Conservation (phyloP, 2,329 filamentous ascomycete species). For the Xylaria sp. region DNA sequence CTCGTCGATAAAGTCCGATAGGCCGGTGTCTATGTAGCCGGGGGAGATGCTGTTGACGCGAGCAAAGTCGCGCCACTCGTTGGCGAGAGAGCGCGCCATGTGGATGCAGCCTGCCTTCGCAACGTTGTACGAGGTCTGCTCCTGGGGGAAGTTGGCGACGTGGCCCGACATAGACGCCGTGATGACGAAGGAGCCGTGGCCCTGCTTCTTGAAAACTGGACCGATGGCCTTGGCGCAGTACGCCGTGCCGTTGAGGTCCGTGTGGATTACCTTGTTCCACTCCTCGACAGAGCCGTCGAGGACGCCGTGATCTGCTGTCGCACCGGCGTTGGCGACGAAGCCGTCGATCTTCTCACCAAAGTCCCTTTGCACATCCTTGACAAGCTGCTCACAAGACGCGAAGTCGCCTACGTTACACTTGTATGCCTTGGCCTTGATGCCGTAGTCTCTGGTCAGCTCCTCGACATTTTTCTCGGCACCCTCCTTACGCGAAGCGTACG, state of each 20-base stretch:
- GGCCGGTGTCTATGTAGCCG: slow-evolving; percentile 59
- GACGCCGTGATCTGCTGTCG: slow-evolving; percentile 62
- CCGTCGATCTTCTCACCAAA: slow-evolving; percentile 76
- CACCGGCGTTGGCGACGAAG: slow-evolving; percentile 75
- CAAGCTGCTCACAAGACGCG: slow-evolving; percentile 56
- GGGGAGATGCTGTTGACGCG: slow-evolving; percentile 66
- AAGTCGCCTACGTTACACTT: slow-evolving; percentile 63
- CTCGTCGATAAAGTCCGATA: slow-evolving; percentile 51
- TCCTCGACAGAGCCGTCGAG: slow-evolving; percentile 60
- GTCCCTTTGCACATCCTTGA: slow-evolving; percentile 70
- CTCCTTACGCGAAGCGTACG: slow-evolving; percentile 72
- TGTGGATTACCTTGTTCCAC: slow-evolving; percentile 64
- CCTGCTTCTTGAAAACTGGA: slow-evolving; percentile 64
- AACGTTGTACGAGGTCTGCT: slow-evolving; percentile 67
- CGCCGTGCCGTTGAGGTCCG: slow-evolving; percentile 68
- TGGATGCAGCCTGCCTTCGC: slow-evolving; percentile 58
- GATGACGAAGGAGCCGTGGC: slow-evolving; percentile 65
- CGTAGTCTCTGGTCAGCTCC: slow-evolving; percentile 68
- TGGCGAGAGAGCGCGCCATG: slow-evolving; percentile 51
- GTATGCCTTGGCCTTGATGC: slow-evolving; percentile 69
- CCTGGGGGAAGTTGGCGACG: slow-evolving; percentile 68
- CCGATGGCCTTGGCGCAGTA: slow-evolving; percentile 68
- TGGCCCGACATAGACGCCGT: slow-evolving; percentile 70
- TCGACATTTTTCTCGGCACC: slow-evolving; percentile 69
- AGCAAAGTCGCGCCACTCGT: slow-evolving; percentile 69